Conservation (phyloP, 352 stramenopile genomes). For the Phytophthora parvispora region DNA sequence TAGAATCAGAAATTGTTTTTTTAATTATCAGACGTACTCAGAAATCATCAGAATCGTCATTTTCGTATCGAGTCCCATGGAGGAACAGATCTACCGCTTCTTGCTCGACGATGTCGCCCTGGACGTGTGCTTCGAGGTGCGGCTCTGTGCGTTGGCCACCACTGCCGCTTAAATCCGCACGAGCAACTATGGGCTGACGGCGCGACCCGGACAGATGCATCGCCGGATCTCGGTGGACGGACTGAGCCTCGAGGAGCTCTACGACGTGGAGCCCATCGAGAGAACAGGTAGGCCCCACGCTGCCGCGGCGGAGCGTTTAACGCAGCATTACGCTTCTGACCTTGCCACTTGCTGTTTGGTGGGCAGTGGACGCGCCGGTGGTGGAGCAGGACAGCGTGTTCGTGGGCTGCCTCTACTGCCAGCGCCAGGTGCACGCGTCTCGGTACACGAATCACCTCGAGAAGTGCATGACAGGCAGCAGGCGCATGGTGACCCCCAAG, state of each 20-base stretch:
- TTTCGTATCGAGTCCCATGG: slow-evolving; percentile 27
- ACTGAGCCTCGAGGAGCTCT: slow-evolving; percentile 77
- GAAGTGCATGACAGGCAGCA: slow-evolving; percentile 73
- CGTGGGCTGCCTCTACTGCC: slow-evolving; percentile 71
- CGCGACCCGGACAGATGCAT: slow-evolving; percentile 56
- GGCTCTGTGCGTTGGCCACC: background rate
- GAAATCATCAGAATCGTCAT: slow-evolving; percentile 6
- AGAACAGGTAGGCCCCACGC: slow-evolving; percentile 21
- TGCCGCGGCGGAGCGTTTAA: background rate
- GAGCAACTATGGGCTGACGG: background rate
- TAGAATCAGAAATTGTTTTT: slow-evolving; percentile 5
- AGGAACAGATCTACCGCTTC: slow-evolving; percentile 60
- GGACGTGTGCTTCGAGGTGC: slow-evolving; percentile 79
- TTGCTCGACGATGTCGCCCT: slow-evolving; percentile 72
- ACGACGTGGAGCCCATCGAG: slow-evolving; percentile 74
- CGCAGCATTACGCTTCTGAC: background rate
- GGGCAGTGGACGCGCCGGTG: slow-evolving; percentile 26
- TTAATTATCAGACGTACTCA: slow-evolving; percentile 10
- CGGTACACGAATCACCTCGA: slow-evolving; percentile 79
- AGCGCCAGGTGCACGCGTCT: slow-evolving; percentile 76
- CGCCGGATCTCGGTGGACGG: slow-evolving; percentile 64
- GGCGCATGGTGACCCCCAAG: slow-evolving; percentile 53
- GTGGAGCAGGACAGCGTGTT: slow-evolving; percentile 70
- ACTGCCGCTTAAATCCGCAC: background rate
- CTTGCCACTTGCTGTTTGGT: background rate